Base-by-base conservation (phyloP, 768 basidiomycete species). In the Boletus patriciae region DNA sequence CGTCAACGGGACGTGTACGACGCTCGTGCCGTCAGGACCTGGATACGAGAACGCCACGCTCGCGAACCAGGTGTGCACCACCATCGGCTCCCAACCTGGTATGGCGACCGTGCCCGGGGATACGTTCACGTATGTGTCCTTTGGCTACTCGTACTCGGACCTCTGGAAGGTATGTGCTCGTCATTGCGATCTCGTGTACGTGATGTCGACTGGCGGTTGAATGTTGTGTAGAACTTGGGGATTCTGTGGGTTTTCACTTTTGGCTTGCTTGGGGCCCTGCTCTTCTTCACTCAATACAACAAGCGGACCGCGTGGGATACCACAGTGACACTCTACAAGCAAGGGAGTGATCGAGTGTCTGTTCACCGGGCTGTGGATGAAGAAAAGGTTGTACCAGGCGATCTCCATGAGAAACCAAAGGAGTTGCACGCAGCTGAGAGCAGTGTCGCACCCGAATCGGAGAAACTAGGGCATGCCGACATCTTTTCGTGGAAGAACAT, bases 401-500 rank as follows among this genome's bases (percentile, higher is more conserved):
- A 49, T 25, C 13, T 8, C 3, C 10, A 25, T 7, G 45, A 51
- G 13, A 46, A 27, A 27, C 6, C 2, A 27, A 19, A 19, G 6
- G 13, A 10, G 8, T 4, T 1, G 3, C 25, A 37, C 8, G 15
- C 18, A 2, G 3, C 31, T 9, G 6, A 61, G 18, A 15, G 31
- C 18, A 3, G 6, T 18, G 12, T 3, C 2, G 0, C 6, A 11
- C 10, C 40, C 18, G 5, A 29, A 12, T 25, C 23, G 0, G 79
- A 76, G 58, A 44, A 34, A 11, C n/a, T 34, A 18, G 43, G 2
- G n/a, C 25, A 3, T 6, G 33, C 33, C 33, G 33, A 34, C 13
- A 34, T 86, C 3, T 94, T 95, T 72, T 90, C 92, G 1, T 95
- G 91, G 90, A 79, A 83, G 50, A 74, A 84, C 55, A 62, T 92